Evolutionary conservation across 257 asterid species (phyloP).

Genomic region (Anisodus tanguticus): DNA sequence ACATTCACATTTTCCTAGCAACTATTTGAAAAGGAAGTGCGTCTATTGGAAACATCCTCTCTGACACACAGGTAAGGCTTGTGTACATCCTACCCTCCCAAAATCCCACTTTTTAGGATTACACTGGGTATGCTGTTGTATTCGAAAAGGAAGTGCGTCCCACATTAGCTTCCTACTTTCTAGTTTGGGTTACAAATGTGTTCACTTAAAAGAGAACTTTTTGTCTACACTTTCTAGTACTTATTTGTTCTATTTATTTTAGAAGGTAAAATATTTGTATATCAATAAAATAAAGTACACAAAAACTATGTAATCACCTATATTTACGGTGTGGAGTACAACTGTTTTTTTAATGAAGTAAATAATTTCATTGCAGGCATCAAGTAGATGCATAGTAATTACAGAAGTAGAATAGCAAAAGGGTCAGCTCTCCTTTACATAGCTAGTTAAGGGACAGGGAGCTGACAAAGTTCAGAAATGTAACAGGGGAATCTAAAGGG

Average conservation of each 20-base stretch:
- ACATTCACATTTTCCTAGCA: background rate
- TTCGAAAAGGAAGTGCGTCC: too few species aligned
- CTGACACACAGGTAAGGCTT: too few species aligned
- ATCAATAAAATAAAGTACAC: background rate
- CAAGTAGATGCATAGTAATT: too few species aligned
- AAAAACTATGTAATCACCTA: background rate
- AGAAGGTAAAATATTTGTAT: background rate
- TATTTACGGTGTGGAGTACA: background rate
- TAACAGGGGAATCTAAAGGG: too few species aligned
- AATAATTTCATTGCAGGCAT: too few species aligned
- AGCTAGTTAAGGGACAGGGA: too few species aligned
- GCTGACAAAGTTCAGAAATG: too few species aligned
- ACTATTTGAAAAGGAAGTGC: background rate
- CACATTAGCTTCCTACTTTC: background rate
- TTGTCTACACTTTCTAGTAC: background rate
- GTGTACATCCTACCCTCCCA: background rate
- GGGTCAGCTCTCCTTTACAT: too few species aligned
- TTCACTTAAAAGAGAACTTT: background rate
- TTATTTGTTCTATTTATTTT: background rate
- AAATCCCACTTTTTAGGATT: background rate
- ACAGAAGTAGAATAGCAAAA: too few species aligned
- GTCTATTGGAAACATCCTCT: background rate
- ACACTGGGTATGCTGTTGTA: background rate
- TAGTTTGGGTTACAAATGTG: background rate
- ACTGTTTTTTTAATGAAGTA: too few species aligned